A percentile compares a stretch with the other conserved stretches of the same genome.
phyloP scores from a whole-genome alignment of 2,329 filamentous ascomycete genomes.

The Aspergillus novoparasiticus region DNA sequence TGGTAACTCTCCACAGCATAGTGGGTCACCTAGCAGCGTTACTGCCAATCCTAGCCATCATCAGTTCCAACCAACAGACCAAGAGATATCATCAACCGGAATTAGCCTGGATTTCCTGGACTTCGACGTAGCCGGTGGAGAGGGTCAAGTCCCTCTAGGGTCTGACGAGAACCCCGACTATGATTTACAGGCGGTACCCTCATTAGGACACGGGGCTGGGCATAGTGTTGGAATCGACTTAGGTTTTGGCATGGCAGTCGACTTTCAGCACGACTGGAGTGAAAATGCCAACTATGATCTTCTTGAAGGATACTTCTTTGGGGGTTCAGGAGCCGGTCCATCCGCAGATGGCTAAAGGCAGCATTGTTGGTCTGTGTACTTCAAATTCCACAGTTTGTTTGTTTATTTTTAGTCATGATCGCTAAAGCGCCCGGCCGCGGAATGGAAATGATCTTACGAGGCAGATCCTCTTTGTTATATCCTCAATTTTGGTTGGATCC shows the following conservation, averaged over 20 bases:
- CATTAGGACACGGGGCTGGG: constrained; percentile 31
- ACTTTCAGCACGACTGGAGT: constrained; percentile 53
- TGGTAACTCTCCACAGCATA: constrained; percentile 37
- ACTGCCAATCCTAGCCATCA: constrained; percentile 28
- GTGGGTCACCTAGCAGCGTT: constrained; percentile 33
- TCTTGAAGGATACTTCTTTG: constrained; percentile 60
- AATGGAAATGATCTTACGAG: constrained; percentile 14
- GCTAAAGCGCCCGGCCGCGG: neutral
- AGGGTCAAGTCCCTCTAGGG: constrained; percentile 27
- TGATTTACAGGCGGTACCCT: constrained; percentile 31
- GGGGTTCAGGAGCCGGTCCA: constrained; percentile 40
- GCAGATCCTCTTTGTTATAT: constrained; percentile 2
- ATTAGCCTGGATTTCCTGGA: constrained; percentile 59
- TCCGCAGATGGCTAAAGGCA: constrained; percentile 21
- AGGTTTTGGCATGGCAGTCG: constrained; percentile 48
- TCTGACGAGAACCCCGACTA: constrained; percentile 34
- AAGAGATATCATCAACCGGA: constrained; percentile 29
- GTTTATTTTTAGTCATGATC: neutral
- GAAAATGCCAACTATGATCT: constrained; percentile 53
- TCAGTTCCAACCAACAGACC: constrained; percentile 24
- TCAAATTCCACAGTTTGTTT: constrained; percentile 5
- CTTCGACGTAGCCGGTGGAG: constrained; percentile 45
- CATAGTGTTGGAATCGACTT: constrained; percentile 48
- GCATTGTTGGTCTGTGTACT: neutral
- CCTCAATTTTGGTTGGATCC: neutral